phyloP scores from a whole-genome alignment of 441 rosid genomes.

The Gossypium aridum region DNA sequence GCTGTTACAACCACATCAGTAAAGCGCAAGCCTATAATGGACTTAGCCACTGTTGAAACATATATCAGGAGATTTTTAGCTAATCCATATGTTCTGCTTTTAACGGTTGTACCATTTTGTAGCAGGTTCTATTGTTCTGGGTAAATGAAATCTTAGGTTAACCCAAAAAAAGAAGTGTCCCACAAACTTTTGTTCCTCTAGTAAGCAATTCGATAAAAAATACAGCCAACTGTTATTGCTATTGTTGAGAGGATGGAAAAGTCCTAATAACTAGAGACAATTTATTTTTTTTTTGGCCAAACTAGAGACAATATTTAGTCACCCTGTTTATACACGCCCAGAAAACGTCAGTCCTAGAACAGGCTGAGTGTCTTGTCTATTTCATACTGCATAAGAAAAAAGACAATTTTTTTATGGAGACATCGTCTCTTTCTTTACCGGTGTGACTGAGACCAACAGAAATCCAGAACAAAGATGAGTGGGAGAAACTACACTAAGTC shows the following conservation, averaged over 20 bases:
- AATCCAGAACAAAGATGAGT: neutral
- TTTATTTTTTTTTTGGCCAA: too few relatives aligned
- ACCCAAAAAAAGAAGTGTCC: neutral
- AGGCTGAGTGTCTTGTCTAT: neutral
- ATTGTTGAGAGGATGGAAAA: neutral
- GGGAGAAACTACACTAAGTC: neutral
- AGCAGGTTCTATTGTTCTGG: neutral
- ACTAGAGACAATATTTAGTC: neutral
- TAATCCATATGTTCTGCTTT: too few relatives aligned
- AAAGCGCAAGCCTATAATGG: neutral
- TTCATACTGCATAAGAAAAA: neutral
- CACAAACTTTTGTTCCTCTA: neutral
- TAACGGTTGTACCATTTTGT: neutral
- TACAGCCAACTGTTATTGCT: neutral
- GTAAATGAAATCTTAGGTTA: neutral
- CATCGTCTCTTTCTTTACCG: neutral
- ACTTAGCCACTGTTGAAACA: neutral
- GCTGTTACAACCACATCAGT: neutral
- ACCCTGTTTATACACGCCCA: neutral
- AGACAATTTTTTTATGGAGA: neutral
- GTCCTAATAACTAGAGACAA: neutral
- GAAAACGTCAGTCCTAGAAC: too few relatives aligned
- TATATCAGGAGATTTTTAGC: neutral
- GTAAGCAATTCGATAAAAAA: neutral
- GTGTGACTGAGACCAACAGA: neutral